phyloP scores from a whole-genome alignment of 164 flowering plant species.

The Chimonanthus salicifolius region DNA sequence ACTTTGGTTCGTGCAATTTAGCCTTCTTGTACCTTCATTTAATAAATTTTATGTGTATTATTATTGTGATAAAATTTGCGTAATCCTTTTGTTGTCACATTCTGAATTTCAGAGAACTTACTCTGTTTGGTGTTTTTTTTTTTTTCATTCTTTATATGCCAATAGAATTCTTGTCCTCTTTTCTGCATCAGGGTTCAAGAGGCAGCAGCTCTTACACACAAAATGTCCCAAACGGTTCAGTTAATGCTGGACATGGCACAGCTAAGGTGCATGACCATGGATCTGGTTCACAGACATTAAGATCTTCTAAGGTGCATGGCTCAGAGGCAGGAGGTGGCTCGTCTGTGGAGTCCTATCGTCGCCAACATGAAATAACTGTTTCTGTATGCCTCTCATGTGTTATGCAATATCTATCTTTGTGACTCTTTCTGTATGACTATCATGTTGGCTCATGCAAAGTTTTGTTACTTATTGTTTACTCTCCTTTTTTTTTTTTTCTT shows the following conservation, averaged over 20 bases:
- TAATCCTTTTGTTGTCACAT: background rate
- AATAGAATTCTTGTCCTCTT: background rate
- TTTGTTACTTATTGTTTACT: no score
- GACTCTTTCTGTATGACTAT: background rate
- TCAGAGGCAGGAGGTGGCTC: conserved; percentile 29
- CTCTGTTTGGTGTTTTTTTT: background rate
- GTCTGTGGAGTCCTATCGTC: conserved; percentile 59
- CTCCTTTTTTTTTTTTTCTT: no score
- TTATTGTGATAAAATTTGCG: no score
- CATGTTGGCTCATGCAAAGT: no score
- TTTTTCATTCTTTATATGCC: background rate
- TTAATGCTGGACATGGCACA: conserved; percentile 11
- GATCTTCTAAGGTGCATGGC: conserved; percentile 21
- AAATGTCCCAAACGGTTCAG: conserved; percentile 24
- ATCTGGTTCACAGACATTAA: conserved; percentile 10
- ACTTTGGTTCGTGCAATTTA: no score
- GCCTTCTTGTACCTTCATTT: no score
- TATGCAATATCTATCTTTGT: background rate
- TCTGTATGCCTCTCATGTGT: conserved; percentile 35
- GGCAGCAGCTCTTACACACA: conserved; percentile 23
- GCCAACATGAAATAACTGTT: conserved; percentile 73
- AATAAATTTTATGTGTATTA: no score
- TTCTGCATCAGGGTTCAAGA: conserved; percentile 30
- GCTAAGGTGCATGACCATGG: background rate
- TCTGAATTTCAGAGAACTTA: background rate